phyloP scores from a whole-genome alignment of 1,284 basidiomycete species.

The Moesziomyces parantarcticus region DNA sequence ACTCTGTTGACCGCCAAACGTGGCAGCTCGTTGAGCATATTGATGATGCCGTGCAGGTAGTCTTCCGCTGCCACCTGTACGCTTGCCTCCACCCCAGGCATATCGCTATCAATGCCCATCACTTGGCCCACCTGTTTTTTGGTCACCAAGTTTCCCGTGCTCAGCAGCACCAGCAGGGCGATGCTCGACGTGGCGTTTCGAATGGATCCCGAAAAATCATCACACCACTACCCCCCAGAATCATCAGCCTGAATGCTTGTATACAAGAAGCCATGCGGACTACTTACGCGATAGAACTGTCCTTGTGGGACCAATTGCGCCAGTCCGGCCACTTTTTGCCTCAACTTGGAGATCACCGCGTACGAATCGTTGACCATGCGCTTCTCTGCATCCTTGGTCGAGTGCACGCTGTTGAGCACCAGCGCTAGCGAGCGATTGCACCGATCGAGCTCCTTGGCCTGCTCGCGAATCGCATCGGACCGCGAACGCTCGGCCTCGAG shows the following conservation, averaged over 20 bases:
- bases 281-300: conserved; percentile 43
- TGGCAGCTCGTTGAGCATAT: conserved; percentile 60
- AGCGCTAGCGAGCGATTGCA: conserved; percentile 33
- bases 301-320: conserved; percentile 25
- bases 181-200: conserved; percentile 30
- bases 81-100: background rate
- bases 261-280: no score
- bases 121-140: conserved; percentile 33
- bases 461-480: conserved; percentile 43
- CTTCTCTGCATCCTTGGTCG: conserved; percentile 8
- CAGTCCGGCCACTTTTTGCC: conserved; percentile 8
- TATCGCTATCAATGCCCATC: conserved; percentile 26
- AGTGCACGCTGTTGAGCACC: conserved; percentile 45
- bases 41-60: conserved; percentile 61
- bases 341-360: background rate
- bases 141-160: conserved; percentile 43
- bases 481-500: conserved; percentile 44
- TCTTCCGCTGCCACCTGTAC: conserved; percentile 58
- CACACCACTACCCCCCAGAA: conserved; percentile 13
- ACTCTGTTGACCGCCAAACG: conserved; percentile 51
- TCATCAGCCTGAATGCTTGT: background rate
- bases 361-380: background rate
- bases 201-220: conserved; percentile 30
- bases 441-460: conserved; percentile 50
- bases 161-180: conserved; percentile 30